Evolutionary conservation across 179 eudicot species (phyloP).

Genomic region (Actinidia polygama): DNA sequence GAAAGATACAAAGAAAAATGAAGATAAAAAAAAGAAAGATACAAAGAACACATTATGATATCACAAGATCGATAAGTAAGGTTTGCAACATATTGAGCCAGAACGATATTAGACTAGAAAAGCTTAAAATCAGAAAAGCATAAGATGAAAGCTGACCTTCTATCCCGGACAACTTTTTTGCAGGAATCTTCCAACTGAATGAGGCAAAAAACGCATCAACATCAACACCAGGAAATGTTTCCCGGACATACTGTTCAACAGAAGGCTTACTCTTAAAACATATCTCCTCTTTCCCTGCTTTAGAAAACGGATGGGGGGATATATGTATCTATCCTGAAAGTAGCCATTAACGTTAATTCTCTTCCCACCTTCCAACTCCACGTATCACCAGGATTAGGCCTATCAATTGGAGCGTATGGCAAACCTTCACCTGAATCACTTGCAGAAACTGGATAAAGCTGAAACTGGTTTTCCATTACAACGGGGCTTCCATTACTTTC

Average conservation of each 20-base stretch:
- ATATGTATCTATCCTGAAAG: constrained; percentile 67
- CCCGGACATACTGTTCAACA: constrained; percentile 45
- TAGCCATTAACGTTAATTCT: constrained; percentile 49
- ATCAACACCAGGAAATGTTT: constrained; percentile 55
- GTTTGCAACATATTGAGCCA: background rate
- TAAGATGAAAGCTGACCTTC: constrained; percentile 50
- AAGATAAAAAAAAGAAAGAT: background rate
- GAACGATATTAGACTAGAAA: background rate
- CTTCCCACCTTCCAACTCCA: constrained; percentile 78
- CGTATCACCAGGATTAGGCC: constrained; percentile 86
- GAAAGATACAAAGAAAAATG: background rate
- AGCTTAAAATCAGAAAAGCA: background rate
- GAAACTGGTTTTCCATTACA: constrained; percentile 54
- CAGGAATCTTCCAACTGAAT: constrained; percentile 79
- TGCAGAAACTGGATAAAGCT: constrained; percentile 67
- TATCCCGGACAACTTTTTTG: constrained; percentile 33
- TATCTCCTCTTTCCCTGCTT: constrained; percentile 32
- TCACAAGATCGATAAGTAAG: background rate
- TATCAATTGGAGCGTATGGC: constrained; percentile 89
- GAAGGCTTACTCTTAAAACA: constrained; percentile 68
- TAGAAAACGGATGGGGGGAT: constrained; percentile 53
- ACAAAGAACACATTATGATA: background rate
- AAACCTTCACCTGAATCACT: constrained; percentile 71
- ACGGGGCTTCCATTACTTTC: constrained; percentile 41
- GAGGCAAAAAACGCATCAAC: constrained; percentile 65